These are phyloP conservation scores for Candida germanica DNA, from an alignment of 805 yeast species.

Conservation along the genomic window DNA sequence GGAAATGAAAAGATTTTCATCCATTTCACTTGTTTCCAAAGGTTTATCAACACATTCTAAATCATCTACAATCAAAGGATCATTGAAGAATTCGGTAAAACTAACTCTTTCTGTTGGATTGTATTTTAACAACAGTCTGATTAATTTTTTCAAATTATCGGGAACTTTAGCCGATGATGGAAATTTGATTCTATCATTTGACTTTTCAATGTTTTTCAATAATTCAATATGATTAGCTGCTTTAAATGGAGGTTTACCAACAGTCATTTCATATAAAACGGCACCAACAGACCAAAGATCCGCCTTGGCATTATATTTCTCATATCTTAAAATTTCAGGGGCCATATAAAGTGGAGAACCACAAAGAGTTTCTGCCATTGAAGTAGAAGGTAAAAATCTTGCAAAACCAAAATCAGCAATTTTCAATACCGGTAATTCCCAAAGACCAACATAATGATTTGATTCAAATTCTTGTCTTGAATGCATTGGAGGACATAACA, in stretches of 20 bases:
- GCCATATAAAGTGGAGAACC: constrained; percentile 99
- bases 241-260: constrained; percentile 94
- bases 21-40: constrained; percentile 62
- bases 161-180: constrained; percentile 68
- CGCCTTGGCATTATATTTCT: constrained; percentile 95
- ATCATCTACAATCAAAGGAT: constrained; percentile 59
- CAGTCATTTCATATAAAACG: constrained; percentile 90
- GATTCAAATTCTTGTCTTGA: constrained; percentile 57
- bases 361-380: constrained; percentile 95
- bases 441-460: constrained; percentile 66
- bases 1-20: constrained; percentile 79
- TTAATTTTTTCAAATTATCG: constrained; percentile 62
- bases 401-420: constrained; percentile 99
- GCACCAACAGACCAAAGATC: constrained; percentile 99
- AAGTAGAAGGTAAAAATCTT: constrained; percentile 84
- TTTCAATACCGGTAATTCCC: constrained; percentile 87
- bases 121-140: constrained; percentile 72
- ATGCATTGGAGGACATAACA: constrained; percentile 79
- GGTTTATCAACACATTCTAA: constrained; percentile 54
- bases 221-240: constrained; percentile 93
- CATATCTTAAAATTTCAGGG: constrained; percentile 91
- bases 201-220: constrained; percentile 77
- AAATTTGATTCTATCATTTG: constrained; percentile 74
- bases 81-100: constrained; percentile 81
- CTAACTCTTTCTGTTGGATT: constrained; percentile 87